A percentile compares a stretch with the other conserved stretches of the same genome.
Conservation (phyloP, 2,329 filamentous ascomycete species). For the Rutstroemia sydowiana region DNA sequence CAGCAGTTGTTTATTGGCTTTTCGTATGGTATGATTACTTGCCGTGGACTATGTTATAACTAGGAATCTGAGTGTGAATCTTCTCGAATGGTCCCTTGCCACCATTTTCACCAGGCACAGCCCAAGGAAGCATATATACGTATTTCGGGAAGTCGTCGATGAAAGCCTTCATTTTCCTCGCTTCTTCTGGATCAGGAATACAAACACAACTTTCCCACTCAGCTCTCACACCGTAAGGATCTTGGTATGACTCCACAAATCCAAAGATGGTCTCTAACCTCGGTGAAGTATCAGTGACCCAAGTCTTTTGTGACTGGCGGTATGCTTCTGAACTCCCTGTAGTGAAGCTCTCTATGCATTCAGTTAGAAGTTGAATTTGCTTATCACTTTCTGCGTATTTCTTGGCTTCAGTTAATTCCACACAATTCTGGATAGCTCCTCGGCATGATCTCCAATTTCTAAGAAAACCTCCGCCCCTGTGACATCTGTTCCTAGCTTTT, state of each 20-base stretch:
- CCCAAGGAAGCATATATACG: conserved; percentile 48
- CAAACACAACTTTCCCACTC: conserved; percentile 55
- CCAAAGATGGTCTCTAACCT: conserved; percentile 52
- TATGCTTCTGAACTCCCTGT: conserved; percentile 48
- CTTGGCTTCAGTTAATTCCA: conserved; percentile 40
- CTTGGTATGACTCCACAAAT: conserved; percentile 56
- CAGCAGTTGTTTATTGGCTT: too few species aligned
- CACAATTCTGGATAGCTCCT: conserved; percentile 43
- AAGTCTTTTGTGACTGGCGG: conserved; percentile 46
- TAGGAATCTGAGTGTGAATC: conserved; percentile 61
- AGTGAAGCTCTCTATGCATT: conserved; percentile 48
- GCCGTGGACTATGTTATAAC: conserved; percentile 59
- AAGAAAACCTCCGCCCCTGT: conserved; percentile 28
- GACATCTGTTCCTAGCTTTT: neutral
- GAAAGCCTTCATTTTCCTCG: conserved; percentile 50
- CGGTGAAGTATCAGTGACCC: conserved; percentile 52
- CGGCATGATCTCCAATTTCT: conserved; percentile 45
- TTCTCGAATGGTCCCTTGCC: conserved; percentile 58
- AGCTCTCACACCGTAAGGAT: conserved; percentile 49
- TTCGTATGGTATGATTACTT: conserved; percentile 50
- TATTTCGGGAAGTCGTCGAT: conserved; percentile 57
- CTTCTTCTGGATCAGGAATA: conserved; percentile 60
- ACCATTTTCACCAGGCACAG: conserved; percentile 23
- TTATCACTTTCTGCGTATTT: conserved; percentile 44
- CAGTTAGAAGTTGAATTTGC: conserved; percentile 43